phyloP scores from a whole-genome alignment of 495 filamentous ascomycete genomes.

The Friedmanniomyces simplex region DNA sequence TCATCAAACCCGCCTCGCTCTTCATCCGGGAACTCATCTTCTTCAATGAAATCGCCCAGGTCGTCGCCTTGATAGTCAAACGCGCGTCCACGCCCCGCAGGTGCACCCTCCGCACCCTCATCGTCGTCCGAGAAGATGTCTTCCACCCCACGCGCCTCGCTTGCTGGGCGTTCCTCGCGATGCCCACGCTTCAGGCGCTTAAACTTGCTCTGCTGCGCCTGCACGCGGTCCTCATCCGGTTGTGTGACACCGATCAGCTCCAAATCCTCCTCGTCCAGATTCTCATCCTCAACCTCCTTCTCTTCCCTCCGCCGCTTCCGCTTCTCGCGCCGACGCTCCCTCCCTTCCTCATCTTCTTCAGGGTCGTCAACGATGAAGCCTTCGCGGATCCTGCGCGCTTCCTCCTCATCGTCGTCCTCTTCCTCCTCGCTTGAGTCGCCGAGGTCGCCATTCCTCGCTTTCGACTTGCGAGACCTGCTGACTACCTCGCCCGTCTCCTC shows the following conservation, averaged over 20 bases:
- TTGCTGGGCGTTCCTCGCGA: constrained; percentile 53
- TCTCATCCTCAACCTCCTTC: constrained; percentile 76
- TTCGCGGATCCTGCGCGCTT: constrained; percentile 60
- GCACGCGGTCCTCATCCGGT: constrained; percentile 46
- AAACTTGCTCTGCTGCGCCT: constrained; percentile 59
- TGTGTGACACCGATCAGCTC: constrained; percentile 79
- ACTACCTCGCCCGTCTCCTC: constrained; percentile 63
- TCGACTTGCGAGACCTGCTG: constrained; percentile 27
- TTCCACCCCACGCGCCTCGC: constrained; percentile 59
- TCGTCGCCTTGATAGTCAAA: constrained; percentile 52
- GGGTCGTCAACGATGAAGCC: constrained; percentile 93
- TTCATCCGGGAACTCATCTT: constrained; percentile 85
- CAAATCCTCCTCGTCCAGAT: constrained; percentile 89
- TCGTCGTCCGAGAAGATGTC: constrained; percentile 97
- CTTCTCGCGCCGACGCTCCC: constrained; percentile 50
- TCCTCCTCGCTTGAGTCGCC: constrained; percentile 93
- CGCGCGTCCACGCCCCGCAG: constrained; percentile 35
- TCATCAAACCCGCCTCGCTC: constrained; percentile 67
- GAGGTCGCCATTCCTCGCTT: constrained; percentile 37
- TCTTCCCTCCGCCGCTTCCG: constrained; percentile 61
- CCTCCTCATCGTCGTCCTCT: constrained; percentile 87
- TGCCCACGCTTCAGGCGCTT: constrained; percentile 92
- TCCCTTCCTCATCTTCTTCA: constrained; percentile 55
- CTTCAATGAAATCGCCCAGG: constrained; percentile 95
- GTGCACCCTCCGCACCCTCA: constrained; percentile 41